A percentile compares a stretch with the other conserved stretches of the same genome.
Conservation (phyloP, 225 moss, liverwort and hornwort species). For the Bryoerythrophyllum caledonicum region DNA sequence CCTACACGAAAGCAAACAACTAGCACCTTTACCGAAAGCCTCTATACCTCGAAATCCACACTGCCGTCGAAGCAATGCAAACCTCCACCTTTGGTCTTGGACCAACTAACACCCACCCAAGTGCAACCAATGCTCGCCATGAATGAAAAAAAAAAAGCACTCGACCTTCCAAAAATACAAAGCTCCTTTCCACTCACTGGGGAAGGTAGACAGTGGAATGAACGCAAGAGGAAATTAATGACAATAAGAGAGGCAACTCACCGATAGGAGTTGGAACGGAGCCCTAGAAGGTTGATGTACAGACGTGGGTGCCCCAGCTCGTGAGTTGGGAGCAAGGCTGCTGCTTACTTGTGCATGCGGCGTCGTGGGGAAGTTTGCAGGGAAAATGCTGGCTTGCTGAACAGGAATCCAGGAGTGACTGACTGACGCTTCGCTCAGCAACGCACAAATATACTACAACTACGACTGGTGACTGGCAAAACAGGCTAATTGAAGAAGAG, state of each 20-base stretch:
- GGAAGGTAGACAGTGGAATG: neutral
- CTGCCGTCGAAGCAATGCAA: slow-evolving; percentile 41
- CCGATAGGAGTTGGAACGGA: neutral
- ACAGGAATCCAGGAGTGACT: slow-evolving; percentile 31
- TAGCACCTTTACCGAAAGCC: neutral
- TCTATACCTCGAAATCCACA: slow-evolving; percentile 47
- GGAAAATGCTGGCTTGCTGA: slow-evolving; percentile 16
- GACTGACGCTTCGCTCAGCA: neutral
- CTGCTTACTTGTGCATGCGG: slow-evolving; percentile 20
- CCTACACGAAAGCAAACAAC: too few relatives aligned
- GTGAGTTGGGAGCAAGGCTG: neutral
- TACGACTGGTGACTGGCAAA: slow-evolving; percentile 7
- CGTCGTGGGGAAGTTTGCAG: slow-evolving; percentile 28
- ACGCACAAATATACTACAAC: neutral
- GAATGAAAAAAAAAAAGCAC: neutral
- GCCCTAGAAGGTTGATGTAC: neutral
- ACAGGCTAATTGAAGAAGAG: neutral
- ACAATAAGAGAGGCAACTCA: neutral
- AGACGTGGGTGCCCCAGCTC: too few relatives aligned
- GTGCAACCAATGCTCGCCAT: slow-evolving; percentile 48
- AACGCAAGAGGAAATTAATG: neutral
- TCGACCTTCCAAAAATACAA: too few relatives aligned
- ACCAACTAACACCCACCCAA: slow-evolving; percentile 41
- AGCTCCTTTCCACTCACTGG: neutral
- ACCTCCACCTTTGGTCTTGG: slow-evolving; percentile 25